Percentiles rank a stretch among this genome's conserved stretches.
These are phyloP conservation scores for Candida odintsovae DNA, from an alignment of 805 yeast species.

Conservation along the genomic window DNA sequence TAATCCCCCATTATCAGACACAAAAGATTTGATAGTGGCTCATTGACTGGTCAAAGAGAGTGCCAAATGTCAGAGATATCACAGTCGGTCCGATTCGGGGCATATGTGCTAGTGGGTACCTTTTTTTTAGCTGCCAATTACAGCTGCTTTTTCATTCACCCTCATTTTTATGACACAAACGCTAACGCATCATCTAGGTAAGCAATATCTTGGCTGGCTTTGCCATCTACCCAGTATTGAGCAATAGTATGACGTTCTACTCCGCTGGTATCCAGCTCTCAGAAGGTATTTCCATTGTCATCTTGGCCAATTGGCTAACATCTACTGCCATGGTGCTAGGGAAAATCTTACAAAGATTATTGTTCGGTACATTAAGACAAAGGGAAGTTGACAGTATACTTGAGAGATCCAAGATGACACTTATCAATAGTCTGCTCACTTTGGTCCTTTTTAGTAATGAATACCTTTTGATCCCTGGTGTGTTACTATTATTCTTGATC, in stretches of 20 bases:
- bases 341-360: constrained; percentile 40
- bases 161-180: background rate
- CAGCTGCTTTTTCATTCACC: background rate
- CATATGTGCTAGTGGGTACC: constrained; percentile 12
- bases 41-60: background rate
- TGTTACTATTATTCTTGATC: constrained; percentile 35
- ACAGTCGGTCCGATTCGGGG: constrained; percentile 13
- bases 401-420: constrained; percentile 59
- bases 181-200: constrained; percentile 16
- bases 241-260: constrained; percentile 38
- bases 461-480: constrained; percentile 37
- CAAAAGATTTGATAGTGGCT: background rate
- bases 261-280: constrained; percentile 43
- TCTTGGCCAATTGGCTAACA: constrained; percentile 40
- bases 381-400: constrained; percentile 72
- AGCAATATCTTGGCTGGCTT: constrained; percentile 32
- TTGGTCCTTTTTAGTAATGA: constrained; percentile 47
- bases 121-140: background rate
- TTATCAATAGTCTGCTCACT: constrained; percentile 57
- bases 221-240: constrained; percentile 33
- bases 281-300: constrained; percentile 40
- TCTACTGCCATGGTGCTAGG: constrained; percentile 34
- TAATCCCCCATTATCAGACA: background rate
- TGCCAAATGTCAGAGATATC: constrained; percentile 10
- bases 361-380: constrained; percentile 72